Evolutionary conservation across 805 yeast genomes (phyloP), one percentile per base, ranked within the genome.

Genomic region (Yarrowia divulgata): DNA sequence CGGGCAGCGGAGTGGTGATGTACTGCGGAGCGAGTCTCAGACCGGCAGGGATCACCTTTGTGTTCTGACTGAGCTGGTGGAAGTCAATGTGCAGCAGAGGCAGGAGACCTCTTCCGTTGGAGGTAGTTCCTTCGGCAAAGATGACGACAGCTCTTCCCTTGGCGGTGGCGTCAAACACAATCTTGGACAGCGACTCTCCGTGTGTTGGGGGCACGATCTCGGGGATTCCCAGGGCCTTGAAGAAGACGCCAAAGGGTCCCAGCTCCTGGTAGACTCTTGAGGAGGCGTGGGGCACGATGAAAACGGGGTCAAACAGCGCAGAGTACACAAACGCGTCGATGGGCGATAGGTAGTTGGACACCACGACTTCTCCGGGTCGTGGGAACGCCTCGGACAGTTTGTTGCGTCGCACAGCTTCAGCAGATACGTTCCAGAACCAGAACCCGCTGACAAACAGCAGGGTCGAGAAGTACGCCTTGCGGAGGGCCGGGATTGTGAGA

Each of bases 71-170:
- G 40, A 71, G 58, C 23, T 57, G 52, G 39, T 68, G 70, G 49
- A 80, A 75, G 66, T 73, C 72, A 4, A 75, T 69, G 5, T 70
- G 60, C 43, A 80, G 79, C 69, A 90, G 84, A 3, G 91, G 87
- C 71, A 93, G 81, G 0, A 93, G 75, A 0, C 93, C 87, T 71
- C 88, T 87, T 64, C 96, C 95, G 75, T 93, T 94, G 0, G 97
- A 87, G 0, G 97, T 83, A 0, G 97, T 90, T 0, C 97, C 97
- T 75, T 93, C 98, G 2, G 88, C 82, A 70, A 92, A 86, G 29
- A 90, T 73, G 67, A 84, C 88, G 4, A 87, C 81, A 0, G 82
- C 79, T 23, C 57, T 19, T 9, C 68, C 68, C 37, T 9, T 7
- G 16, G 57, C 4, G 13, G 68, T 49, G 12, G 68, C 68, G 8